These are phyloP conservation scores for Globisporangium middletonii DNA, from an alignment of 352 stramenopile species.

Conservation along the genomic window DNA sequence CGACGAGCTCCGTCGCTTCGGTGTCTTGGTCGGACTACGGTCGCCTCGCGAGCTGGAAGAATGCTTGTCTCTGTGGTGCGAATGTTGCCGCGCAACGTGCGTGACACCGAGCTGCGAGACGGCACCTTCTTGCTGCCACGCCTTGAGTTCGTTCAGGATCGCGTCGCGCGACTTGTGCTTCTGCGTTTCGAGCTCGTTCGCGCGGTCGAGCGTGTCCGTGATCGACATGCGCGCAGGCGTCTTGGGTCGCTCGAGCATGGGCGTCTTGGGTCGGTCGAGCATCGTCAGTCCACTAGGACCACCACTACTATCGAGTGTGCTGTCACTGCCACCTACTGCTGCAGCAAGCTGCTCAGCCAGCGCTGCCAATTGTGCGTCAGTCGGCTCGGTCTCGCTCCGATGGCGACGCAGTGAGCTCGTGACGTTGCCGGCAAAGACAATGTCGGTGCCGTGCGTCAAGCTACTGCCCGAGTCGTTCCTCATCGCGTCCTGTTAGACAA, in stretches of 20 bases:
- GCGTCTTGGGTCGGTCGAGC: background rate
- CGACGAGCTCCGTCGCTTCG: background rate
- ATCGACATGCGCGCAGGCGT: constrained; percentile 67
- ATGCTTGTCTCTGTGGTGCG: constrained; percentile 1
- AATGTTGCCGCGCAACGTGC: constrained; percentile 5
- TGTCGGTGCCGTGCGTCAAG: constrained; percentile 84
- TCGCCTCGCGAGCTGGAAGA: constrained; percentile 12
- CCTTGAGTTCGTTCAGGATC: constrained; percentile 57
- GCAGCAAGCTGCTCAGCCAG: constrained; percentile 7
- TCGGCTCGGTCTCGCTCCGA: constrained; percentile 51
- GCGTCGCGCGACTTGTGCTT: constrained; percentile 58
- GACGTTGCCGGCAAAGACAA: constrained; percentile 88
- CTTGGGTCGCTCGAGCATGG: constrained; percentile 32
- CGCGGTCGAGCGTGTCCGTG: constrained; percentile 71
- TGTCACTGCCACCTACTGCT: background rate
- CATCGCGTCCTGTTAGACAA: constrained; percentile 13
- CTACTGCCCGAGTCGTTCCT: constrained; percentile 60
- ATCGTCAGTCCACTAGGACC: too few species aligned
- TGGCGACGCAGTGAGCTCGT: constrained; percentile 72
- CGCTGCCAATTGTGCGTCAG: constrained; percentile 6
- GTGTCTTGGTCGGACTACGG: background rate
- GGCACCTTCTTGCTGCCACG: constrained; percentile 58
- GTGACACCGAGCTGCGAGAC: constrained; percentile 33
- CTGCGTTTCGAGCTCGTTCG: constrained; percentile 50
- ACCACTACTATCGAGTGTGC: too few species aligned